Conservation (phyloP, 352 stramenopile genomes). For the Saprolegnia parasitica region DNA sequence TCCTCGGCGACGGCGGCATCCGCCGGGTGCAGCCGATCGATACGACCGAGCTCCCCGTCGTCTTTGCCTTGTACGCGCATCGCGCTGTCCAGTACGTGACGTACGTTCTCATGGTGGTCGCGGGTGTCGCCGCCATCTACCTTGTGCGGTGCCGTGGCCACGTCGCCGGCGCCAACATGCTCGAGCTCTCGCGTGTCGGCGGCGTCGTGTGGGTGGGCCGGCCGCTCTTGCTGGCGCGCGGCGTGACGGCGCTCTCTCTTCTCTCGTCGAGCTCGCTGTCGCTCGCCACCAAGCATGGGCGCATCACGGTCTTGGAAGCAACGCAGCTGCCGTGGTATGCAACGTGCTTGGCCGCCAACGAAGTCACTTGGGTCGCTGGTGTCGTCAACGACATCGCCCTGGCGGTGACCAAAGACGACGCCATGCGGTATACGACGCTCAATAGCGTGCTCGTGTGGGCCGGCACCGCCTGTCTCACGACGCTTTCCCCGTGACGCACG, state of each 20-base stretch:
- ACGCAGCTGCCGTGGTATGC: background rate
- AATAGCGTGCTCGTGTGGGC: constrained; percentile 13
- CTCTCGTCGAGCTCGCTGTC: background rate
- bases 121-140: background rate
- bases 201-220: constrained; percentile 16
- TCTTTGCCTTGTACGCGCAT: background rate
- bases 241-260: background rate
- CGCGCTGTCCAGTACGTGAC: background rate
- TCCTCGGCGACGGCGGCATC: background rate
- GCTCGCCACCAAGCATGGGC: background rate
- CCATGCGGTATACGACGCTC: constrained; percentile 12
- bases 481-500: background rate
- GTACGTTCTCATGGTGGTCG: background rate
- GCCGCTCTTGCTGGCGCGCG: constrained; percentile 3
- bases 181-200: constrained; percentile 13
- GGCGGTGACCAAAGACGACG: background rate
- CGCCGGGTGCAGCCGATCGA: background rate
- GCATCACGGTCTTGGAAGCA: background rate
- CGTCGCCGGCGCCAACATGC: background rate
- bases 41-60: background rate
- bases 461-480: background rate
- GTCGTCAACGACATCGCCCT: constrained; percentile 5
- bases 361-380: constrained; percentile 8
- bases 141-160: background rate
- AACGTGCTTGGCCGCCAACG: constrained; percentile 8